Evolutionary conservation across 2,329 filamentous ascomycete species (phyloP).

Genomic region (Cercospora zeina): DNA sequence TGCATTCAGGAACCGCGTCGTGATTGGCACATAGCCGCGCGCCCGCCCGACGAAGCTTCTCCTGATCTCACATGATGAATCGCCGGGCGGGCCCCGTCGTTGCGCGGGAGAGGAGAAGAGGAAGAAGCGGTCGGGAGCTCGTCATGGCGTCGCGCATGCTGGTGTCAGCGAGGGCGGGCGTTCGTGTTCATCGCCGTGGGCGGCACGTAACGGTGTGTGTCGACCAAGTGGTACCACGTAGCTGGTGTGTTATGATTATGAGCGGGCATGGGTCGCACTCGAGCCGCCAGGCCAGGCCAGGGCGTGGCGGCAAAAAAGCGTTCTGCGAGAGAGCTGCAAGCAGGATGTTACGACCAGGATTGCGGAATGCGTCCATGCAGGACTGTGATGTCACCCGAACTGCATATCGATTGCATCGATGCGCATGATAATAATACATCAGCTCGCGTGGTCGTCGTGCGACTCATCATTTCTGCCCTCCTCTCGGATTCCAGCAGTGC

Average conservation of each 20-base stretch:
- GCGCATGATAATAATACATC: not conserved
- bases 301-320: not conserved
- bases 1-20: conserved; percentile 14
- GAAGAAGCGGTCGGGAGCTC: not conserved
- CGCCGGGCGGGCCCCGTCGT: not conserved
- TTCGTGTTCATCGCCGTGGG: too few species aligned
- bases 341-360: not conserved
- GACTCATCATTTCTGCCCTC: conserved; percentile 3
- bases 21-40: conserved; percentile 24
- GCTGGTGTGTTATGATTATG: not conserved
- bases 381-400: conserved; percentile 13
- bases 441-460: not conserved
- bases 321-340: not conserved
- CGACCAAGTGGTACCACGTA: conserved; percentile 9
- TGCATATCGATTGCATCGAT: conserved; percentile 13
- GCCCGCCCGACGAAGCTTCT: conserved; percentile 15
- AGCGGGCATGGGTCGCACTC: not conserved
- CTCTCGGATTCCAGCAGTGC: not conserved
- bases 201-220: not conserved
- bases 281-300: not conserved
- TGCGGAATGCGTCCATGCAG: conserved; percentile 5
- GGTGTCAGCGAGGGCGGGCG: not conserved
- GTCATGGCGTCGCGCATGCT: not conserved
- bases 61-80: conserved; percentile 18
- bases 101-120: not conserved